Conservation (phyloP, 2,329 filamentous ascomycete species). For the Penicillium sp. region DNA sequence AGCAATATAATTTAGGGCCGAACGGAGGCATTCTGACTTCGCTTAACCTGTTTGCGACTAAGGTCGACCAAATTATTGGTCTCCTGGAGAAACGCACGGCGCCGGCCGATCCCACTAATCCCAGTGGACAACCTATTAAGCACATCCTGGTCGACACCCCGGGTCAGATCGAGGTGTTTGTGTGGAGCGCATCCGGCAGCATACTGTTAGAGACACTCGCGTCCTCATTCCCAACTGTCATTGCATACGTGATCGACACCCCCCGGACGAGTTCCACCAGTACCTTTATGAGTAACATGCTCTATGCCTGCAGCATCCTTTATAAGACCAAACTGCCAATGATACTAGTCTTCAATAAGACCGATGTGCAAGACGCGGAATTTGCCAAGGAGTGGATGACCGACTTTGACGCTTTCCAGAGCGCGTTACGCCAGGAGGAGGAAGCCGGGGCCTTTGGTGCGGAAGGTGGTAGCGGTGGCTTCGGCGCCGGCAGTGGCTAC, state of each 20-base stretch:
- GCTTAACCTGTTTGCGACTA: constrained; percentile 93
- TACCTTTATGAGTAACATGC: constrained; percentile 99
- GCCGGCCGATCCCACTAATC: constrained; percentile 50
- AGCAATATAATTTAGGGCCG: constrained; percentile 94
- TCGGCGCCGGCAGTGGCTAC: constrained; percentile 78
- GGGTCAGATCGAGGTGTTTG: constrained; percentile 97
- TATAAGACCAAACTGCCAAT: constrained; percentile 99
- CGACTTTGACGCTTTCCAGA: constrained; percentile 94
- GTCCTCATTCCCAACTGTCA: constrained; percentile 90
- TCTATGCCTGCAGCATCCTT: constrained; percentile 96
- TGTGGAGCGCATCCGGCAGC: constrained; percentile 93
- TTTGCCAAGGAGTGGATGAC: constrained; percentile 99
- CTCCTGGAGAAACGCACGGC: constrained; percentile 84
- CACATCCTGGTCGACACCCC: constrained; percentile 93
- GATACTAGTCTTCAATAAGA: constrained; percentile 99
- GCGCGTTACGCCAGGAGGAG: constrained; percentile 76
- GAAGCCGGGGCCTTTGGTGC: constrained; percentile 71
- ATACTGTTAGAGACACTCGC: constrained; percentile 92
- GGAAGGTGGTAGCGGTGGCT: constrained; percentile 56
- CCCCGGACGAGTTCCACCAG: constrained; percentile 87
- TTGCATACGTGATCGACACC: constrained; percentile 97
- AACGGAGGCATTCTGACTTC: constrained; percentile 96
- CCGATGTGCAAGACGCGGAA: constrained; percentile 83
- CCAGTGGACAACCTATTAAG: constrained; percentile 57
- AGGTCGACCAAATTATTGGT: constrained; percentile 89